Base-by-base conservation (phyloP, 139 green algal species). In the Eudorina sp. region DNA sequence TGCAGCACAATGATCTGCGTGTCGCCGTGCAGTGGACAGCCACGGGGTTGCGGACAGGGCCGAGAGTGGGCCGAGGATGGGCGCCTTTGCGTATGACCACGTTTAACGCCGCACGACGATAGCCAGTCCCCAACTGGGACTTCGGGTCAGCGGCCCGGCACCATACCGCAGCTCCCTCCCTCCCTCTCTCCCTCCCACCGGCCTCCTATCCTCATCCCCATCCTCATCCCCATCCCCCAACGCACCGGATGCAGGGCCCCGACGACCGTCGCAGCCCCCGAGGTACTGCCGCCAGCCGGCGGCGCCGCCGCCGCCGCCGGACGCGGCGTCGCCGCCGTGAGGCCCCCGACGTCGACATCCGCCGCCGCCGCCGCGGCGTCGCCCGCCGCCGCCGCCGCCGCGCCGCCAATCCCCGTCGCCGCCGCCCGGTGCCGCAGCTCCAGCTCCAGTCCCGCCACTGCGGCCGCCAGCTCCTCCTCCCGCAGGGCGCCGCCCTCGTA, bases 401-500 rank as follows among this genome's bases (percentile, higher is more conserved):
- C 34, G 62, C 68, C 31, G 14, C 34, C 34, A 34, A 9, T 48
- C 34, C 31, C 68, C 1, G 21, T 76, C 16, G 31, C 68, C 36
- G 43, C 41, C 40, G 16, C 41, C 40, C 23, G n/a, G 25, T 62
- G 45, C 43, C 46, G 46, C 45, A 81, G 25, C 73, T 81, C 73
- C 45, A 14, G 45, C 46, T 81, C 31, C 73, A 81, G 45, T 3
- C 14, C 73, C 43, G 1, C 45, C 73, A 81, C 7, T 7, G 25
- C 73, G 29, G 27, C 43, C 16, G 45, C 73, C 73, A 81, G 73
- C 45, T 64, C 73, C 25, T 81, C 45, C 45, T 81, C 73, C 11
- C 27, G 6, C 25, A 48, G 73, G 4, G 18, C 43, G 27, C 21
- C 46, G 45, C 73, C 73, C 4, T 41, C 27, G 8, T 64, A 81